These are phyloP conservation scores for Diplocarpon rosae DNA, from an alignment of 2,329 filamentous ascomycete species.

Conservation along the genomic window DNA sequence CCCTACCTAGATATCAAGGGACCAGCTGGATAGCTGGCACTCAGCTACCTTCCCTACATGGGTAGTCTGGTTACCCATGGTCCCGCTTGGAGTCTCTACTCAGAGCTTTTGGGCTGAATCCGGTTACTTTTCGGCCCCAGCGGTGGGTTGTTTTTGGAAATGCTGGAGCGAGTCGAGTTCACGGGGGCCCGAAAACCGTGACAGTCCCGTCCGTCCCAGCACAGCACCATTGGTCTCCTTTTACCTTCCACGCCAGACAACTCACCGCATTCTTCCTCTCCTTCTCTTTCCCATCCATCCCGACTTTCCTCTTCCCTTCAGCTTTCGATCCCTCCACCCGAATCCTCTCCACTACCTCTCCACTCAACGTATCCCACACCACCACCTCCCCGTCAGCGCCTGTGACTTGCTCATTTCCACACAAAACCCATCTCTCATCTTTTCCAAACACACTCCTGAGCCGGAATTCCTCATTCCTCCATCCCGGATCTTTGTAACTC, in stretches of 20 bases:
- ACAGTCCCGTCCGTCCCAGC: constrained; percentile 54
- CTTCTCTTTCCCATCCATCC: constrained; percentile 50
- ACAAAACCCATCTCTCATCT: constrained; percentile 66
- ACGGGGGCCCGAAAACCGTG: constrained; percentile 45
- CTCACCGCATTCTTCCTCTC: constrained; percentile 48
- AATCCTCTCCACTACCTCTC: constrained; percentile 54
- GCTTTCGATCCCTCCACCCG: constrained; percentile 29
- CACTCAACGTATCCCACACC: constrained; percentile 78
- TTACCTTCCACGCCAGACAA: constrained; percentile 52
- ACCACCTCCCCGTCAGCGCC: constrained; percentile 32
- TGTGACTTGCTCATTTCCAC: constrained; percentile 56
- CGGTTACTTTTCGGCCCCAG: too few species aligned
- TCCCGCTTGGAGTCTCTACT: too few species aligned
- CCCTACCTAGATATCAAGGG: too few species aligned
- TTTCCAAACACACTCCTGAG: constrained; percentile 47
- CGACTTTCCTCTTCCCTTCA: constrained; percentile 38
- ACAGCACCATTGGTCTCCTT: constrained; percentile 54
- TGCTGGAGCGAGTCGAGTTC: neutral
- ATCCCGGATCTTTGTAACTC: constrained; percentile 48
- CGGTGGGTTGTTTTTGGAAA: too few species aligned
- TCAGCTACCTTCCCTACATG: too few species aligned
- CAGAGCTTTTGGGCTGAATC: too few species aligned
- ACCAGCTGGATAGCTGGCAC: too few species aligned
- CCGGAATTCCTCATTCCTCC: constrained; percentile 29
- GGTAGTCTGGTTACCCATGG: too few species aligned